phyloP scores from a whole-genome alignment of 2,329 filamentous ascomycete genomes.

The Fulvia fulva region DNA sequence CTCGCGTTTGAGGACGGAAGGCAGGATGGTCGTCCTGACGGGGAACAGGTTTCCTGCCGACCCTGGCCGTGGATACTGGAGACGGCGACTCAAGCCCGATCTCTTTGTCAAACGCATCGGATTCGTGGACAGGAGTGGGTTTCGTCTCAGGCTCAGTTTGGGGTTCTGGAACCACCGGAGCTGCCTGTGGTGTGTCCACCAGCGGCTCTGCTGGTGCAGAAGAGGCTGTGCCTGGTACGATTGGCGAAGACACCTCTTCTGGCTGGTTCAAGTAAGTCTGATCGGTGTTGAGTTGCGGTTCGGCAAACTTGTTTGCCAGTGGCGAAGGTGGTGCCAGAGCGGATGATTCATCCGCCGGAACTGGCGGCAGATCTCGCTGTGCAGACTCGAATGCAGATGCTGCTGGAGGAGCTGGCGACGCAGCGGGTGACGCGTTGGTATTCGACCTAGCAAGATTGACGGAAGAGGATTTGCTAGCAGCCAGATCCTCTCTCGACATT shows the following conservation, averaged over 20 bases:
- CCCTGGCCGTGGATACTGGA: slow-evolving; percentile 16
- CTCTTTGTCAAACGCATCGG: slow-evolving; percentile 23
- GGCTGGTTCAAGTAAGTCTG: not conserved
- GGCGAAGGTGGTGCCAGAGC: not conserved
- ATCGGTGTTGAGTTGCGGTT: not conserved
- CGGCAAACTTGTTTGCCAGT: not conserved
- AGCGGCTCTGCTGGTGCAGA: slow-evolving; percentile 3
- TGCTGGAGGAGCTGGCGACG: slow-evolving; percentile 1
- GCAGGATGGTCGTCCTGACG: slow-evolving; percentile 41
- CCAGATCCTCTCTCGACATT: slow-evolving; percentile 26
- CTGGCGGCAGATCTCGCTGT: slow-evolving; percentile 37
- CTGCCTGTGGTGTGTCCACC: not conserved
- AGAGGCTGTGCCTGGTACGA: not conserved
- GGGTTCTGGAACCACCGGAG: slow-evolving; percentile 4
- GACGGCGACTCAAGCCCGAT: slow-evolving; percentile 13
- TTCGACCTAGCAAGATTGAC: slow-evolving; percentile 25
- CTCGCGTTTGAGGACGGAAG: slow-evolving; percentile 31
- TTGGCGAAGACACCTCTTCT: not conserved
- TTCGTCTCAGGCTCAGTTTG: slow-evolving; percentile 6
- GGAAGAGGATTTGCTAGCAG: slow-evolving; percentile 20
- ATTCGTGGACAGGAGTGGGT: not conserved
- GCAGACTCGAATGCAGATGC: slow-evolving; percentile 4
- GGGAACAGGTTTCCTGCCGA: slow-evolving; percentile 33
- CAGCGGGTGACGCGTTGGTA: slow-evolving; percentile 8
- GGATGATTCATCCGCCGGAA: slow-evolving; percentile 29